These are phyloP conservation scores for Symbiodinium pilosum DNA, from an alignment of 73 alveolate genomes.

Conservation along the genomic window DNA sequence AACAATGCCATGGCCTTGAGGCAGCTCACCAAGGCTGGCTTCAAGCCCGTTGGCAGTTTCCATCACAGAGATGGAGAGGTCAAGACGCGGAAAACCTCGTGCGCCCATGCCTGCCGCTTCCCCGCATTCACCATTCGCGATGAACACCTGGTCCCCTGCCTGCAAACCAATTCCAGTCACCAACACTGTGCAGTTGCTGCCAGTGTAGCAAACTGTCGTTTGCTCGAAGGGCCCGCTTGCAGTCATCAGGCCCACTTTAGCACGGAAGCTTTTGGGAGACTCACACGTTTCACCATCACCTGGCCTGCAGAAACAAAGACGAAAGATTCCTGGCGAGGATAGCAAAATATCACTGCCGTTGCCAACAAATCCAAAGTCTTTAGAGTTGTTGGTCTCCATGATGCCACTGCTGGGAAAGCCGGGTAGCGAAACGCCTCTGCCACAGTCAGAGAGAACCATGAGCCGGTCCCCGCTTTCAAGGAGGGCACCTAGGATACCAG, in stretches of 20 bases:
- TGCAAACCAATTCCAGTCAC: slow-evolving; percentile 58
- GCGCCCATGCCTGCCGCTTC: neutral
- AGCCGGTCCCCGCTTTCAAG: slow-evolving; percentile 1
- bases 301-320: slow-evolving; percentile 65
- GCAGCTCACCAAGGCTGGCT: slow-evolving; percentile 10
- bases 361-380: slow-evolving; percentile 20
- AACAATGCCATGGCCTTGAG: too few relatives aligned
- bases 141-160: slow-evolving; percentile 60
- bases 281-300: neutral
- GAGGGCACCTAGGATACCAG: slow-evolving; percentile 32
- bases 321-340: slow-evolving; percentile 56
- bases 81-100: neutral
- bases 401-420: slow-evolving; percentile 52
- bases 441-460: slow-evolving; percentile 71
- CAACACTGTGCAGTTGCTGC: slow-evolving; percentile 27
- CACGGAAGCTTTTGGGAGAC: slow-evolving; percentile 8
- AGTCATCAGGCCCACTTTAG: slow-evolving; percentile 66
- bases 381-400: slow-evolving; percentile 24
- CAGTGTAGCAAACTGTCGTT: neutral
- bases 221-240: slow-evolving; percentile 81
- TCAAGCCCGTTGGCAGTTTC: neutral
- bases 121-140: slow-evolving; percentile 44
- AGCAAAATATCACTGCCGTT: slow-evolving; percentile 19
- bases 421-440: slow-evolving; percentile 52
- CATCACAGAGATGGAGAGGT: neutral